Percentiles rank a stretch among this genome's conserved stretches.
These are phyloP conservation scores for Telopea speciosissima DNA, from an alignment of 177 flowering plant genomes.

Conservation along the genomic window DNA sequence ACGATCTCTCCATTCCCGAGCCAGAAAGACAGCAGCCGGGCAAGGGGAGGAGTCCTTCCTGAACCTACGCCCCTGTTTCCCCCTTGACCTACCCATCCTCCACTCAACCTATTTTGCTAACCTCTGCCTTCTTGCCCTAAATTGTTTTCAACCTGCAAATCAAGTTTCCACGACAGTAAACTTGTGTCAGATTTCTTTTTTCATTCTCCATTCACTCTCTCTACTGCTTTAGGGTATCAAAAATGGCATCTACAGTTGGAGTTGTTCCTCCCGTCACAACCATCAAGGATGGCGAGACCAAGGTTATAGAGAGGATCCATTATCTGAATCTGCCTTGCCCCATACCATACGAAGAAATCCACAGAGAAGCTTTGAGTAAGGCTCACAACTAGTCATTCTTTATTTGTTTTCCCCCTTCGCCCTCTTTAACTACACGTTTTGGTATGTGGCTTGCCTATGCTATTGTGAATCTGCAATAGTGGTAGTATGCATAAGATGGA, in stretches of 20 bases:
- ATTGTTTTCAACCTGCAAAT: background rate
- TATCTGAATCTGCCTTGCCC: constrained; percentile 82
- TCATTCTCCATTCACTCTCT: background rate
- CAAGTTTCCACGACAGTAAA: background rate
- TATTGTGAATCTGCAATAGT: background rate
- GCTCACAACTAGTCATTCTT: constrained; percentile 5
- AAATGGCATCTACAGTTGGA: constrained; percentile 12
- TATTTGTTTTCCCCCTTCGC: background rate
- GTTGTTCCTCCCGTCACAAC: constrained; percentile 3
- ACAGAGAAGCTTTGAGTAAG: constrained; percentile 82
- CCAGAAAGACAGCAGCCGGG: background rate
- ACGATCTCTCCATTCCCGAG: no score
- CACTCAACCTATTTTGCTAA: background rate
- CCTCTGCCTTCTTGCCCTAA: background rate
- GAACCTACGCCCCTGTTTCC: background rate
- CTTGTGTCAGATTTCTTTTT: background rate
- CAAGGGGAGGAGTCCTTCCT: background rate
- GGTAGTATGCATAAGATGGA: background rate
- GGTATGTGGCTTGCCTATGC: background rate
- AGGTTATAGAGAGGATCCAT: constrained; percentile 42
- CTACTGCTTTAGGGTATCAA: background rate
- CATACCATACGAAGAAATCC: constrained; percentile 77
- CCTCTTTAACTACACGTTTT: background rate
- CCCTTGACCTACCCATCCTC: background rate
- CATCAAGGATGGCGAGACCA: constrained; percentile 16